A percentile compares a stretch with the other conserved stretches of the same genome.
These are phyloP conservation scores for Cladophialophora bantiana DNA, from an alignment of 2,329 filamentous ascomycete genomes.

Conservation along the genomic window DNA sequence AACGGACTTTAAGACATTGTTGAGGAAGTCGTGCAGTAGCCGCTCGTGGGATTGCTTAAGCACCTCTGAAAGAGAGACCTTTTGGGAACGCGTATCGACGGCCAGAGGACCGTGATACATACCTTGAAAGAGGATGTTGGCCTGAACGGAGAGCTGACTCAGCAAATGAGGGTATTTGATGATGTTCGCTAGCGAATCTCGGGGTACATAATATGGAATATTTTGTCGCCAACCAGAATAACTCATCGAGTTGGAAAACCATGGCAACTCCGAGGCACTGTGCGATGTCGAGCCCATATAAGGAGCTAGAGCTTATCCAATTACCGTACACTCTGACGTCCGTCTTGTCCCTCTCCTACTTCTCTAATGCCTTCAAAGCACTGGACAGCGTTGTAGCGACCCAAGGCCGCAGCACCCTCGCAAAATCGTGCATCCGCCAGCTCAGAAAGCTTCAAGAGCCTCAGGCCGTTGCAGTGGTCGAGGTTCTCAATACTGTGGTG, in stretches of 20 bases:
- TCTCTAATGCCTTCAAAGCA: background rate
- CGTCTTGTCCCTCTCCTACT: background rate
- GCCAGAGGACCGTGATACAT: background rate
- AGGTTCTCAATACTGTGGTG: conserved; percentile 5
- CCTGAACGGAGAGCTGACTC: background rate
- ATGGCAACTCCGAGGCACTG: background rate
- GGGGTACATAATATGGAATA: background rate
- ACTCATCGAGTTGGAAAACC: background rate
- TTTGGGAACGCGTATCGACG: too few relatives aligned
- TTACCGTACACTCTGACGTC: too few relatives aligned
- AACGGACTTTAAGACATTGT: background rate
- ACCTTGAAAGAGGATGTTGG: background rate
- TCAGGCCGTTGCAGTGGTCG: background rate
- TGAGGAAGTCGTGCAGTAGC: background rate
- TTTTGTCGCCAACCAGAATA: conserved; percentile 1
- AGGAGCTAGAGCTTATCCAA: background rate
- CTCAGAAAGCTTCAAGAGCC: background rate
- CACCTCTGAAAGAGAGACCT: background rate
- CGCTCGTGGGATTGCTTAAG: background rate
- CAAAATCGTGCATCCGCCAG: conserved; percentile 4
- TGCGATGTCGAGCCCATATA: background rate
- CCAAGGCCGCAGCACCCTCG: background rate
- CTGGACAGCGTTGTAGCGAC: background rate
- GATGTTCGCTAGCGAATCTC: background rate
- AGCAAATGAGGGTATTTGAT: background rate